Evolutionary conservation across 495 filamentous ascomycete species (phyloP), one percentile per base, ranked within the genome.

Genomic region (Podospora didyma): DNA sequence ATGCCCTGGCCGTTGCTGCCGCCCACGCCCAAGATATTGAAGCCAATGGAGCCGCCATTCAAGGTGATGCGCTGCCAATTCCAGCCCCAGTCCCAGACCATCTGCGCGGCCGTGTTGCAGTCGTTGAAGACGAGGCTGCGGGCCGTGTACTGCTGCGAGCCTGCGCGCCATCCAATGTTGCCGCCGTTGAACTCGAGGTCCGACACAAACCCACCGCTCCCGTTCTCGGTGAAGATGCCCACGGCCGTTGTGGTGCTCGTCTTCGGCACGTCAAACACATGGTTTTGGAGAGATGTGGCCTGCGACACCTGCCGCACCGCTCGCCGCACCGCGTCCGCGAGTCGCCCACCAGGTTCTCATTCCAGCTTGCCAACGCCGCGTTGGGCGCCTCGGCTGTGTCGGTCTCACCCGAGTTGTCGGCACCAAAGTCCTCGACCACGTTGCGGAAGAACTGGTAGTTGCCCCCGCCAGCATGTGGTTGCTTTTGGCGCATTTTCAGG

Each of bases 221-320:
- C 94, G 63, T 97, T 96, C 67, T 97, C 93, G 84, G 96, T 95
- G 76, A 91, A 96, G 63, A 97, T 86, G 64, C 92, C 92, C 5
- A 41, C 19, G 7, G 17, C 34, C 70, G 89, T 81, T 64, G 80
- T 77, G 69, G 90, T 79, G 17, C 81, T 82, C 54, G 84, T 86
- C 57, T 81, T 80, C 64, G 82, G 72, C 89, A 95, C 92, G 63
- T 87, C 80, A 71, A 96, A 92, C 42, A 81, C 77, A 52, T 92
- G 82, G 66, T 96, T 96, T 67, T 92, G 87, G 48, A 95, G 69
- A 57, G 83, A 89, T 7, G 93, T 96, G 2, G 92, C 93, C 66
- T 97, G 94, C 44, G 89, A 89, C 1, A 96, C 91, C 67, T 96
- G 93, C 90, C 51, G 39, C 35, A 53, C 2, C 3, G 1, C 20